Evolutionary conservation across 2,329 filamentous ascomycete genomes (phyloP), one percentile per base, ranked within the genome.

Genomic region (Colletotrichum limetticola): DNA sequence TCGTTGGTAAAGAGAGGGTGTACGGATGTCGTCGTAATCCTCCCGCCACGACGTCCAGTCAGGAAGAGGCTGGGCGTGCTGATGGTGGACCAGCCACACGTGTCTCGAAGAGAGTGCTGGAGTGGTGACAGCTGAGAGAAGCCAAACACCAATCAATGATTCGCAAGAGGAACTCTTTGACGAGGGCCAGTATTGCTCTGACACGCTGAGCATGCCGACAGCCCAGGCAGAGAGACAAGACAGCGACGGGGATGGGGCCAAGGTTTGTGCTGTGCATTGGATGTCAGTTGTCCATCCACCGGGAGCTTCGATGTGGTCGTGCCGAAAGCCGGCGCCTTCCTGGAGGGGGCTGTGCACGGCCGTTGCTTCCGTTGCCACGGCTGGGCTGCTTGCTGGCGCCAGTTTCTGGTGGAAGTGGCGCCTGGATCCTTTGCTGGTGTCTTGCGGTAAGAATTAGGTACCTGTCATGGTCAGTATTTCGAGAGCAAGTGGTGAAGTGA

Each of bases 1-100:
- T 30, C 35, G 14, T n/a, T 11, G 37, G 11, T 16, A 49, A n/a
- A 28, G 53, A 58, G 30, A 32, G 35, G 65, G 65, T 49, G 52
- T 52, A 65, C 52, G 53, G 67, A n/a, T 42, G 68, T 69, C 60
- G 66, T 72, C 70, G 70, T 70, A 70, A 70, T 72, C 55, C 60
- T 55, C 70, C 58, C 26, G 42, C 30, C 26, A 37, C 22, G 30
- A 19, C 46, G 26, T 35, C 70, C 60, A 68, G 53, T 68, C 30
- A 59, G 65, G 30, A 49, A 26, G 46, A 46, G 69, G 57, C 52
- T 68, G 49, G 69, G 58, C 69, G 49, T 57, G 35, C 63, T 22
- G 28, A 30, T 37, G 58, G 57, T 37, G 64, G 35, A 26, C 37
- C 28, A 55, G 35, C 24, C 57, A 65, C 42, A 60, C 30, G 55